Evolutionary conservation across 1,284 basidiomycete species (phyloP).

Genomic region (Trichosporon faecale): DNA sequence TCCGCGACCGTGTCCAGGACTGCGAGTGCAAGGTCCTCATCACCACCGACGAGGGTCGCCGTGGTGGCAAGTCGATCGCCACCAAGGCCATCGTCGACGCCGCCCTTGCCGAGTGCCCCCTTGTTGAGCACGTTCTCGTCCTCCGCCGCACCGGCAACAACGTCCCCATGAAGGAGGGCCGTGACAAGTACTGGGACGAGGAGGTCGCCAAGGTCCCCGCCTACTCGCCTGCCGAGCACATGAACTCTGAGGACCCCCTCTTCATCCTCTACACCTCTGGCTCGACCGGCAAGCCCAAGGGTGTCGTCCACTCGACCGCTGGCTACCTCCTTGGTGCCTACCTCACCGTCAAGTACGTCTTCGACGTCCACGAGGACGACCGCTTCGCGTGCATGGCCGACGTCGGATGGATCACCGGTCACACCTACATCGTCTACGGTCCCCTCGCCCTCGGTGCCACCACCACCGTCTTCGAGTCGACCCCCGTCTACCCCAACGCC

Average conservation of each 20-base stretch:
- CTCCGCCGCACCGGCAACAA: conserved; percentile 81
- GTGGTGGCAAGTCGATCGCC: conserved; percentile 92
- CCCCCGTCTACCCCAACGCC: conserved; percentile 93
- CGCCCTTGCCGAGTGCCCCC: conserved; percentile 78
- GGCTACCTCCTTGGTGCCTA: conserved; percentile 67
- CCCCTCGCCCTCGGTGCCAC: conserved; percentile 83
- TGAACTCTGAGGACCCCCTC: conserved; percentile 89
- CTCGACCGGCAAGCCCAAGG: conserved; percentile 57
- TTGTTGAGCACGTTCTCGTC: conserved; percentile 87
- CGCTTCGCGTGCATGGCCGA: conserved; percentile 98
- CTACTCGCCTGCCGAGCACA: conserved; percentile 83
- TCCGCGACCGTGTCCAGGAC: conserved; percentile 89
- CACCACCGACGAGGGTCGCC: conserved; percentile 90
- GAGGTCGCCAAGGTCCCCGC: conserved; percentile 76
- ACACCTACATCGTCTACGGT: conserved; percentile 97
- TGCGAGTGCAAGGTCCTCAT: conserved; percentile 87
- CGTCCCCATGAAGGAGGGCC: conserved; percentile 76
- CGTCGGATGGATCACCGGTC: conserved; percentile 98
- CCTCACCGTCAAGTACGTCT: conserved; percentile 92
- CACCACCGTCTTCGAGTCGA: conserved; percentile 93
- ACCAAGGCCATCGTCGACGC: conserved; percentile 92
- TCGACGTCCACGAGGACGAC: conserved; percentile 90
- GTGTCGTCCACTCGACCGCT: conserved; percentile 48
- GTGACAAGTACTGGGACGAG: conserved; percentile 98
- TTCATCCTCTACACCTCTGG: conserved; percentile 66